phyloP scores from a whole-genome alignment of 352 stramenopile genomes.

The Phytopythium aichiense region DNA sequence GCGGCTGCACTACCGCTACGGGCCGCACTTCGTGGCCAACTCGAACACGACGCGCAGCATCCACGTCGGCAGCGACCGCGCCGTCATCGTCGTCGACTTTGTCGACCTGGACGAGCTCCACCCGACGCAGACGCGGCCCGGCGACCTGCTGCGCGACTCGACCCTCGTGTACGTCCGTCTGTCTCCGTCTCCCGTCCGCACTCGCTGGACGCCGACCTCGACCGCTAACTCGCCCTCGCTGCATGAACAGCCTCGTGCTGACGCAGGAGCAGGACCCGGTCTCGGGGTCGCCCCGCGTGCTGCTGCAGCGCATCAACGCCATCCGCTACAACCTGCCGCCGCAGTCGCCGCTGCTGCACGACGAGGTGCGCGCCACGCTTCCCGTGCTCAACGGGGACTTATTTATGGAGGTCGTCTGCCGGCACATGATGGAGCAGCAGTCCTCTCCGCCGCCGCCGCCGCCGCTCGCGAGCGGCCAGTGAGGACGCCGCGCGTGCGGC shows the following conservation, averaged over 20 bases:
- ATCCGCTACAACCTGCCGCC: constrained; percentile 50
- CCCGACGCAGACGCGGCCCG: constrained; percentile 24
- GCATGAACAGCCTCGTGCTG: constrained; percentile 23
- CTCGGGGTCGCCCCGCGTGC: constrained; percentile 31
- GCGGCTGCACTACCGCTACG: constrained; percentile 42
- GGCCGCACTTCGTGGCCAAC: constrained; percentile 22
- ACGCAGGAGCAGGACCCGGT: constrained; percentile 22
- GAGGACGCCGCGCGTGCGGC: neutral
- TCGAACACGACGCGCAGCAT: constrained; percentile 39
- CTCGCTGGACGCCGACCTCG: no score
- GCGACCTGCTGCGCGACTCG: constrained; percentile 19
- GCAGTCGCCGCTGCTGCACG: constrained; percentile 34
- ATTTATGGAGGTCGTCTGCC: constrained; percentile 50
- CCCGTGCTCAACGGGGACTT: constrained; percentile 60
- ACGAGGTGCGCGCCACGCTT: constrained; percentile 40
- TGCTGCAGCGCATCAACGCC: constrained; percentile 41
- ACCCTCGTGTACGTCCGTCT: constrained; percentile 22
- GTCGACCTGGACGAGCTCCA: constrained; percentile 36
- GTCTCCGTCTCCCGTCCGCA: neutral
- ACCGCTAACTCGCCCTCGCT: neutral
- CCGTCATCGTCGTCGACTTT: constrained; percentile 41
- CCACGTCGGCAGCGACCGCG: constrained; percentile 23
- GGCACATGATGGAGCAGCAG: constrained; percentile 30
- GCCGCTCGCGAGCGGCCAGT: neutral
- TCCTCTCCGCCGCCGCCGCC: neutral